A percentile compares a stretch with the other conserved stretches of the same genome.
Conservation (phyloP, 129 eudicot genomes). For the Lactuca sativa region DNA sequence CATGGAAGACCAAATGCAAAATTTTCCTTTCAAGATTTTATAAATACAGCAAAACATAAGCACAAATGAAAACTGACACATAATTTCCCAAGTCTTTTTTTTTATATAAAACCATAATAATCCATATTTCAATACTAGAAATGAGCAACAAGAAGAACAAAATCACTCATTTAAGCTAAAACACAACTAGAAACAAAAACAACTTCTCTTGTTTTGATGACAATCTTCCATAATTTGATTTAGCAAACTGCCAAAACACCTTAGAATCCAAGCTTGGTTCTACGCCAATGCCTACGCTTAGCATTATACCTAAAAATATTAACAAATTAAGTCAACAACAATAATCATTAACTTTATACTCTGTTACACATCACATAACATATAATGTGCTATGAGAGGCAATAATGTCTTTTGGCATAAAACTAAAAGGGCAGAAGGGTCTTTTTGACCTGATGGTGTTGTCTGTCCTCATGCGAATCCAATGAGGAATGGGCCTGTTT, state of each 20-base stretch:
- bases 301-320: conserved; percentile 66
- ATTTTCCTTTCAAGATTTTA: too few relatives aligned
- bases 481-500: conserved; percentile 86
- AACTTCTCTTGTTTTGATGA: not conserved
- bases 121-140: not conserved
- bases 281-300: conserved; percentile 97
- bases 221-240: not conserved
- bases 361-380: too few relatives aligned
- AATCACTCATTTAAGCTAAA: conserved; percentile 8
- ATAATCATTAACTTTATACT: not conserved
- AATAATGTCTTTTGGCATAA: too few relatives aligned
- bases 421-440: not conserved
- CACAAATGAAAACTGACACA: not conserved
- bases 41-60: too few relatives aligned
- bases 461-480: conserved; percentile 92
- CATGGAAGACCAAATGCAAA: too few relatives aligned
- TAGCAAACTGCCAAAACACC: conserved; percentile 26
- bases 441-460: conserved; percentile 66
- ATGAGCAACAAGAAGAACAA: not conserved
- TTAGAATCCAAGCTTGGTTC: conserved; percentile 91
- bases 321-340: not conserved
- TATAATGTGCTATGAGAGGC: too few relatives aligned
- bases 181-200: conserved; percentile 9
- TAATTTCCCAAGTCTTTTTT: too few relatives aligned
- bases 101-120: too few relatives aligned